phyloP scores from a whole-genome alignment of 108 stramenopile species.

The Schizochytrium sp. region DNA sequence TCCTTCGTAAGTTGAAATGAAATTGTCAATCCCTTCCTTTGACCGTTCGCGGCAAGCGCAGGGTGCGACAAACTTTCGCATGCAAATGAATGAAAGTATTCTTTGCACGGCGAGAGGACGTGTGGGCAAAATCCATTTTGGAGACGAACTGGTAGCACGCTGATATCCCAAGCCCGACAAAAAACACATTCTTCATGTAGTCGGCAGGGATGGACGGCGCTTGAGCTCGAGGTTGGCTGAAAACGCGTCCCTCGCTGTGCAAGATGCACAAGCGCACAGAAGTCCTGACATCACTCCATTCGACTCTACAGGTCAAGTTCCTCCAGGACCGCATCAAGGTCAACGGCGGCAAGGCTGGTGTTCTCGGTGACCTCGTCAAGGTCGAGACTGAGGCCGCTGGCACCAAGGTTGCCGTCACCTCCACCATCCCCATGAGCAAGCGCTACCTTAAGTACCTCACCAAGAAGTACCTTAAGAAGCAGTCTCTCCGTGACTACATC shows the following conservation, averaged over 20 bases:
- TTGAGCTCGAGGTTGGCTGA: constrained; percentile 58
- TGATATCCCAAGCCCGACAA: not conserved
- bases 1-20: constrained; percentile 80
- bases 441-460: constrained; percentile 98
- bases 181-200: not conserved
- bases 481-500: constrained; percentile 95
- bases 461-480: constrained; percentile 99
- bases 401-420: constrained; percentile 88
- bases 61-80: not conserved
- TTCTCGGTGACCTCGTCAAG: constrained; percentile 80
- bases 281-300: not conserved
- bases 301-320: constrained; percentile 83
- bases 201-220: constrained; percentile 53
- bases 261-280: not conserved
- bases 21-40: no score
- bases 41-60: no score
- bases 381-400: constrained; percentile 84
- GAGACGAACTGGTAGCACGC: constrained; percentile 13
- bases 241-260: constrained; percentile 56
- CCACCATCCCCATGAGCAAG: constrained; percentile 93
- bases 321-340: constrained; percentile 97
- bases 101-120: constrained; percentile 21
- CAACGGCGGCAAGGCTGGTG: constrained; percentile 83
- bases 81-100: not conserved
- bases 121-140: not conserved